These are phyloP conservation scores for Combretum micranthum DNA, from an alignment of 345 rosid genomes.

Conservation along the genomic window DNA sequence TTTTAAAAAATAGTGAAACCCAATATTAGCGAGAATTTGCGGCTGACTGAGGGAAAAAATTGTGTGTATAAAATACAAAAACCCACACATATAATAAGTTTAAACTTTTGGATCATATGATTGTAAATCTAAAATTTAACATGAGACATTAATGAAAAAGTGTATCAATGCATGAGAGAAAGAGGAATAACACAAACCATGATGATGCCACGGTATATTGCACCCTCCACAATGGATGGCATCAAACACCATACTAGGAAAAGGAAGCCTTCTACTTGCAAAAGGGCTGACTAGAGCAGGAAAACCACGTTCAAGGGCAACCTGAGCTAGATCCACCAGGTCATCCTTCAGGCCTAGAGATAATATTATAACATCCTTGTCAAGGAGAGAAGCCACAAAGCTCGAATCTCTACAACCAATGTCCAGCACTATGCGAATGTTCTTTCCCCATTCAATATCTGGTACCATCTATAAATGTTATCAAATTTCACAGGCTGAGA, in stretches of 20 bases:
- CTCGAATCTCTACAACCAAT: slow-evolving; percentile 71
- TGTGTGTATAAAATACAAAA: slow-evolving; percentile 4
- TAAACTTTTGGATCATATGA: too few relatives aligned
- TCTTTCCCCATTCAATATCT: slow-evolving; percentile 99
- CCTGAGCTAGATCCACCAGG: slow-evolving; percentile 84
- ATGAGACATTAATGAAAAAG: neutral
- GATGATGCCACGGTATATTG: slow-evolving; percentile 72
- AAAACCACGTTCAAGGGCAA: slow-evolving; percentile 85
- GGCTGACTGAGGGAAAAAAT: neutral
- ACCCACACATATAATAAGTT: neutral
- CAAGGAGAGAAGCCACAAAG: slow-evolving; percentile 69
- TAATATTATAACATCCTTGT: slow-evolving; percentile 66
- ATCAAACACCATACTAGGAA: slow-evolving; percentile 89
- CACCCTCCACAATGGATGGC: slow-evolving; percentile 84
- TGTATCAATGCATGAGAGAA: slow-evolving; percentile 3
- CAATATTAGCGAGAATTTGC: too few relatives aligned
- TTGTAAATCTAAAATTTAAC: too few relatives aligned
- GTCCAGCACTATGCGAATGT: slow-evolving; percentile 80
- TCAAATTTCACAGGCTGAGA: slow-evolving; percentile 22
- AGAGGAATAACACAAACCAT: slow-evolving; percentile 36
- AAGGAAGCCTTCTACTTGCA: slow-evolving; percentile 72
- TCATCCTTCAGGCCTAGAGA: slow-evolving; percentile 87
- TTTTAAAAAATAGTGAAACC: neutral
- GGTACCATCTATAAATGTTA: slow-evolving; percentile 84
- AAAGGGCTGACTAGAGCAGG: slow-evolving; percentile 70